Conservation (phyloP, 106 monocot genomes). For the Phalaenopsis aphrodite region DNA sequence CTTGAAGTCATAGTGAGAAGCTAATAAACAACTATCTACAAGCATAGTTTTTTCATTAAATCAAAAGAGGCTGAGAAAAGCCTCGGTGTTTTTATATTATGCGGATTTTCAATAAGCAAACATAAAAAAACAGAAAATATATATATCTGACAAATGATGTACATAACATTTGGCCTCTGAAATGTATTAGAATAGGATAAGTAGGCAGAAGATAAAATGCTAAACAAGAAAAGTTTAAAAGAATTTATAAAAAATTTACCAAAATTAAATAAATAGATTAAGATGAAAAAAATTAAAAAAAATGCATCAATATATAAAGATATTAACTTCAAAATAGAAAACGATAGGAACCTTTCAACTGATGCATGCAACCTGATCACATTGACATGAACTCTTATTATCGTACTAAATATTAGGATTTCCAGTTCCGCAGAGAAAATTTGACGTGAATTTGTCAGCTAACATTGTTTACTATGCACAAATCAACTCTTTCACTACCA, state of each 20-base stretch:
- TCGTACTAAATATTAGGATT: background rate
- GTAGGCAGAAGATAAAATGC: background rate
- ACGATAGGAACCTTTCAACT: background rate
- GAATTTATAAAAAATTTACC: background rate
- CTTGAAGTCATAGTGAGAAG: conserved; percentile 1
- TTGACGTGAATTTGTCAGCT: background rate
- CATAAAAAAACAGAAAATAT: background rate
- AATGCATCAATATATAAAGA: background rate
- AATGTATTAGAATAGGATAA: background rate
- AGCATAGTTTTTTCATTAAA: background rate
- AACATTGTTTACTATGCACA: background rate
- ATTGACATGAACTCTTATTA: background rate
- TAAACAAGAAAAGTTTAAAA: background rate
- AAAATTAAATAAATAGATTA: background rate
- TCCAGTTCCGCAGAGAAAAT: background rate
- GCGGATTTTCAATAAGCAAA: background rate
- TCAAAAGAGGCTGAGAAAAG: background rate
- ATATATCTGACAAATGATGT: background rate
- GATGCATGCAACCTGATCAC: background rate
- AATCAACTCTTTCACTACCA: background rate
- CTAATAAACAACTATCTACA: background rate
- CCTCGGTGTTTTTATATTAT: background rate
- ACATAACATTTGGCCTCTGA: background rate
- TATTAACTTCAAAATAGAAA: background rate
- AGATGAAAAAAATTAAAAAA: background rate